A percentile compares a stretch with the other conserved stretches of the same genome.
Evolutionary conservation across 2,329 filamentous ascomycete species (phyloP).

Genomic region (Cytospora chrysosperma): DNA sequence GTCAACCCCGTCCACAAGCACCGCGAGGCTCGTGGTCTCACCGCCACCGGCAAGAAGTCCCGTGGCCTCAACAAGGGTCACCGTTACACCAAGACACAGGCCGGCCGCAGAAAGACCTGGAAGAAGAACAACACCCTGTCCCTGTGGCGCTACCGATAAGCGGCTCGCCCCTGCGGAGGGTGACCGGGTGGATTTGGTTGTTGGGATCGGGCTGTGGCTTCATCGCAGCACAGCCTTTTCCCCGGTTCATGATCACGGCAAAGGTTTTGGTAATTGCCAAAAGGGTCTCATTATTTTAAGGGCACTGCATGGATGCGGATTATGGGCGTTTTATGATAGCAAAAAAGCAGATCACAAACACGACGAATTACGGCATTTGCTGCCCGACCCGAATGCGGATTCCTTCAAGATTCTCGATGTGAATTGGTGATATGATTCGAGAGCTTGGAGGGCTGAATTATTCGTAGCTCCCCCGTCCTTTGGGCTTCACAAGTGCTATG

Average conservation of each 20-base stretch:
- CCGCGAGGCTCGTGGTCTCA: slow-evolving; percentile 96
- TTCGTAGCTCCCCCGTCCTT: background rate
- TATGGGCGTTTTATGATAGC: slow-evolving; percentile 26
- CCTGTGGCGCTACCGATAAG: slow-evolving; percentile 95
- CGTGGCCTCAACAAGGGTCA: slow-evolving; percentile 99
- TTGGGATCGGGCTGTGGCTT: slow-evolving; percentile 16
- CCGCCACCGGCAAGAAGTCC: slow-evolving; percentile 98
- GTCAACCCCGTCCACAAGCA: slow-evolving; percentile 99
- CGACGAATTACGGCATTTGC: slow-evolving; percentile 25
- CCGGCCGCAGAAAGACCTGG: slow-evolving; percentile 99
- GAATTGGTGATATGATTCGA: background rate
- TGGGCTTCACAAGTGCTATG: no score
- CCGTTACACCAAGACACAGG: slow-evolving; percentile 97
- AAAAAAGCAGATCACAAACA: slow-evolving; percentile 24
- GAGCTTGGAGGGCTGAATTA: background rate
- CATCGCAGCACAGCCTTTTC: slow-evolving; percentile 17
- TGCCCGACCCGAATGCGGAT: slow-evolving; percentile 21
- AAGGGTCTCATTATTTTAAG: slow-evolving; percentile 22
- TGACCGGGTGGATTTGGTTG: slow-evolving; percentile 1
- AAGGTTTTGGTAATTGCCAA: slow-evolving; percentile 18
- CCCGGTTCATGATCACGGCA: slow-evolving; percentile 19
- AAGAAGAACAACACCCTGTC: slow-evolving; percentile 99
- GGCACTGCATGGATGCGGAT: slow-evolving; percentile 24
- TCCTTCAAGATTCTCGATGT: background rate
- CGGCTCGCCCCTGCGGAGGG: slow-evolving; percentile 24